phyloP scores from a whole-genome alignment of 2,329 filamentous ascomycete genomes.

The Fusarium ramigenum region DNA sequence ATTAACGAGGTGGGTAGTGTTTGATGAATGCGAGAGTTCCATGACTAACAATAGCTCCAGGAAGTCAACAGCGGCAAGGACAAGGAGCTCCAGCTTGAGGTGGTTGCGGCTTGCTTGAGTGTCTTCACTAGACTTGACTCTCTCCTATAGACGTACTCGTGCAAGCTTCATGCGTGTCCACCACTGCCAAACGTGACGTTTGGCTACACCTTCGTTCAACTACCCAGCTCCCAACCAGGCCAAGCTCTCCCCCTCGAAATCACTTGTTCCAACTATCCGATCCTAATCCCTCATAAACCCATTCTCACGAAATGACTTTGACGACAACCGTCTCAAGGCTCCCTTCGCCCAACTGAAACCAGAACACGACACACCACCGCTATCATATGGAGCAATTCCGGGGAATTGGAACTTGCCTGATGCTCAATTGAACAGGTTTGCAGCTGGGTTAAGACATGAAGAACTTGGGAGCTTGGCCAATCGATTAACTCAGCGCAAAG shows the following conservation, averaged over 20 bases:
- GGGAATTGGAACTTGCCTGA: constrained; percentile 23
- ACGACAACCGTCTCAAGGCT: constrained; percentile 25
- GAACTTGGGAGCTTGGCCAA: constrained; percentile 22
- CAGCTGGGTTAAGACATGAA: background rate
- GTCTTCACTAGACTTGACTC: constrained; percentile 98
- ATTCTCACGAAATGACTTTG: constrained; percentile 26
- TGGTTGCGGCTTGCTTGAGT: constrained; percentile 94
- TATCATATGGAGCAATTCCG: constrained; percentile 30
- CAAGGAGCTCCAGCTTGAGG: constrained; percentile 95
- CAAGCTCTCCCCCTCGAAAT: constrained; percentile 26
- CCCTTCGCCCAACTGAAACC: constrained; percentile 9
- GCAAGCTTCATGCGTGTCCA: constrained; percentile 7
- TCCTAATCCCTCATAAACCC: constrained; percentile 20
- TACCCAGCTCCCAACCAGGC: constrained; percentile 32
- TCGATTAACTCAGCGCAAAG: constrained; percentile 10
- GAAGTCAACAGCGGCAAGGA: constrained; percentile 89
- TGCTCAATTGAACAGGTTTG: constrained; percentile 14
- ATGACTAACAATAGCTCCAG: constrained; percentile 47
- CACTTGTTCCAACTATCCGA: constrained; percentile 23
- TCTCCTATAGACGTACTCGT: constrained; percentile 70
- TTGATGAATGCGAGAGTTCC: background rate
- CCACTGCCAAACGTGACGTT: constrained; percentile 17
- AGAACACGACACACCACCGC: constrained; percentile 13
- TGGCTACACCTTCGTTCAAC: constrained; percentile 26
- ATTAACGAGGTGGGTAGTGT: constrained; percentile 73